Conservation (phyloP, 192 early-diverging fungal species). For the Funneliformis mosseae region DNA sequence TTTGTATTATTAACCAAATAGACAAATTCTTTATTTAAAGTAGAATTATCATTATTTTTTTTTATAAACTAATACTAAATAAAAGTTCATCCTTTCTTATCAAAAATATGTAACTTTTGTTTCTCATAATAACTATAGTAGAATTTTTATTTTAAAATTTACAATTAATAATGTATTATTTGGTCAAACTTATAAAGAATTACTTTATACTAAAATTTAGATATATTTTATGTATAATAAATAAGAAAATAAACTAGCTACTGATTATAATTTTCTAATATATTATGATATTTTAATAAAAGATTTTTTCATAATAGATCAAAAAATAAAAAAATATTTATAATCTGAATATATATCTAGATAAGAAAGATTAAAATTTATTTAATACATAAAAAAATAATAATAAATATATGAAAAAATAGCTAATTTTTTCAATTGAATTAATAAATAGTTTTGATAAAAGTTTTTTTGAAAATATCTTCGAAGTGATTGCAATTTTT, state of each 20-base stretch:
- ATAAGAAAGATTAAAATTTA: not conserved
- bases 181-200: not conserved
- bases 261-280: not conserved
- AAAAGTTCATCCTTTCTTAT: not conserved
- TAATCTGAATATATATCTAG: not conserved
- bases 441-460: not conserved
- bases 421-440: not conserved
- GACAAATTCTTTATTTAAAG: conserved; percentile 5
- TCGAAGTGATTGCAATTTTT: too few relatives aligned
- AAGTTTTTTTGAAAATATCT: not conserved
- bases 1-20: not conserved
- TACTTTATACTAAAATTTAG: not conserved
- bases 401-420: not conserved
- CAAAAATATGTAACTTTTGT: conserved; percentile 3
- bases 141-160: not conserved
- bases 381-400: not conserved
- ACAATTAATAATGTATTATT: not conserved
- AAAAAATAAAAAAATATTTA: not conserved
- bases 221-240: not conserved
- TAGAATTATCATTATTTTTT: not conserved
- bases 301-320: not conserved
- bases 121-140: not conserved
- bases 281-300: not conserved
- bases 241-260: not conserved
- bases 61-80: conserved; percentile 1